Evolutionary conservation across 164 flowering plant genomes (phyloP), one percentile per base, ranked within the genome.

Genomic region (Berberis vulgaris): DNA sequence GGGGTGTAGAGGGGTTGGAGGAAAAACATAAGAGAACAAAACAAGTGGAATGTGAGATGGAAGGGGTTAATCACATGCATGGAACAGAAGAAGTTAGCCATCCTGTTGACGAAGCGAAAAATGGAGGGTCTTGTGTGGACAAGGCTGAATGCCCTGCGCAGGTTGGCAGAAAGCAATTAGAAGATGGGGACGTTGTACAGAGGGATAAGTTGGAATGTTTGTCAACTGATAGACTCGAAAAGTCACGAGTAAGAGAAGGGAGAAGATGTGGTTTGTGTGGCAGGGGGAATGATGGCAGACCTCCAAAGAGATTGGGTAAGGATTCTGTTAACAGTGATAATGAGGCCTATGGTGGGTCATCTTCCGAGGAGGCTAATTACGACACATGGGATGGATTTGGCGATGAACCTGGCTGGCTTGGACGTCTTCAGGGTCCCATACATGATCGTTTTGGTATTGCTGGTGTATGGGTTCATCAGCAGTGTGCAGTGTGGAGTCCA

Each of bases 401-500:
- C 62, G 91, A 94, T 72, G 97, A 94, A 73, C 79, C 99, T 69
- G 84, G 89, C 55, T 94, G 99, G 97, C 91, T 91, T 73, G 99
- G 99, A 49, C 91, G 86, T 13, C 92, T 89, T 47, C 70, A 91
- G 79, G 99, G 99, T 66, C 99, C 99, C 49, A 79, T 86, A 57
- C 78, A 83, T 76, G 99, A 94, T 75, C 96, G 97, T 49, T 83
- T 77, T 68, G 99, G 99, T 43, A 94, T 94, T 77, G 88, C 96
- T 73, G 86, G 96, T 66, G 85, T 83, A 9, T 94, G 99, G 99
- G 96, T 94, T 57, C 99, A 94, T 81, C 99, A 87, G 67, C 87
- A 91, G 60, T 94, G 99, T 82, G 99, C 99, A 66, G 99, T 94
- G 5, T 94, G 99, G 99, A 94, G 99, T 81, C 99, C 99, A 59